These are phyloP conservation scores for Hypoxylon intermedium DNA, from an alignment of 495 filamentous ascomycete species.

Conservation along the genomic window DNA sequence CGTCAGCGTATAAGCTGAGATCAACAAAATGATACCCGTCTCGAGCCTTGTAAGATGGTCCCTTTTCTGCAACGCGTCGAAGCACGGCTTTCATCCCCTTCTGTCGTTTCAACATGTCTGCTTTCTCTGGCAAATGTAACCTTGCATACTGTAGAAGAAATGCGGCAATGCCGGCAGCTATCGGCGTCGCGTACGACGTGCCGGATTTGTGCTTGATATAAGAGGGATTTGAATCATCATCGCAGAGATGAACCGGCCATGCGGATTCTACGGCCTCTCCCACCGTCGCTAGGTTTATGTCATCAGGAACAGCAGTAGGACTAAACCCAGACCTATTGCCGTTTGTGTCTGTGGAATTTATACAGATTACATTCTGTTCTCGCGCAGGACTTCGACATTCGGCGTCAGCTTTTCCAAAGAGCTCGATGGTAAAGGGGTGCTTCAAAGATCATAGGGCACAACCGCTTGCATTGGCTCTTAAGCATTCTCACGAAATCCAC, in stretches of 20 bases:
- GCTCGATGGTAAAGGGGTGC: too few species aligned
- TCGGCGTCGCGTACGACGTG: conserved; percentile 31
- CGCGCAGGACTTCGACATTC: conserved; percentile 13
- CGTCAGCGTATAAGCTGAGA: conserved; percentile 1
- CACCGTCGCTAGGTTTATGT: conserved; percentile 6
- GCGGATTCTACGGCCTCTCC: conserved; percentile 28
- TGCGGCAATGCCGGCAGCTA: conserved; percentile 25
- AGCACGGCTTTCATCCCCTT: conserved; percentile 10
- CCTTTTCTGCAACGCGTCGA: conserved; percentile 7
- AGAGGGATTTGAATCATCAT: neutral
- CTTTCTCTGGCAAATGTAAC: conserved; percentile 4
- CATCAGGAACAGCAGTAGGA: conserved; percentile 1
- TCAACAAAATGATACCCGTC: conserved; percentile 13
- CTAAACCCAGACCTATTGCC: conserved; percentile 16
- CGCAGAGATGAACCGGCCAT: conserved; percentile 2
- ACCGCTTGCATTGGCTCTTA: too few species aligned
- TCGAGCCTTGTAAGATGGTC: neutral
- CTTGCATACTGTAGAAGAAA: conserved; percentile 28
- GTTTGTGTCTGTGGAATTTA: conserved; percentile 11
- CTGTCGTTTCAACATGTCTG: neutral
- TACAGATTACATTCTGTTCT: conserved; percentile 11
- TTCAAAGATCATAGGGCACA: too few species aligned
- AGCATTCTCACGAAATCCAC: too few species aligned
- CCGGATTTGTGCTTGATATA: conserved; percentile 6
- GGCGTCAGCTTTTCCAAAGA: neutral